Conservation (phyloP, 352 stramenopile genomes). For the Plasmopara viticola region DNA sequence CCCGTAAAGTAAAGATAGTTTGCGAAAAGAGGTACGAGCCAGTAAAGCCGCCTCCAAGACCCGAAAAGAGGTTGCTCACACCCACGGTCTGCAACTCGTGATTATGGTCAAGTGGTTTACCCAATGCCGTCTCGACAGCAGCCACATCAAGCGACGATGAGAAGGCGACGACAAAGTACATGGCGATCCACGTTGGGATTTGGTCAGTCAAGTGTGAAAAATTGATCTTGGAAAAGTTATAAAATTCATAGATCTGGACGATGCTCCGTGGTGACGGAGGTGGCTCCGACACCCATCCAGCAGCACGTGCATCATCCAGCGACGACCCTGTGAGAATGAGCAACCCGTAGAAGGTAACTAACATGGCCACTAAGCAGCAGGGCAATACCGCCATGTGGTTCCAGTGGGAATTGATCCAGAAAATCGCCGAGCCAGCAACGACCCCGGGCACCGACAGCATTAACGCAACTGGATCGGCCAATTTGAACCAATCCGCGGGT, state of each 20-base stretch:
- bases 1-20: slow-evolving; percentile 88
- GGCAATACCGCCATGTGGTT: slow-evolving; percentile 82
- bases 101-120: slow-evolving; percentile 93
- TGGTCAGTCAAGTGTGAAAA: slow-evolving; percentile 54
- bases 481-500: slow-evolving; percentile 72
- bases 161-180: slow-evolving; percentile 98
- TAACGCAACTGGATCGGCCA: slow-evolving; percentile 71
- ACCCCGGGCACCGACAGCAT: slow-evolving; percentile 85
- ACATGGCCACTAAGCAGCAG: slow-evolving; percentile 82
- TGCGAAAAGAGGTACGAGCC: slow-evolving; percentile 99
- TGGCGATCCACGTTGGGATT: slow-evolving; percentile 90
- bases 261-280: slow-evolving; percentile 53
- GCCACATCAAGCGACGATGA: slow-evolving; percentile 96
- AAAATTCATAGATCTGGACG: slow-evolving; percentile 75
- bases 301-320: slow-evolving; percentile 83
- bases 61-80: slow-evolving; percentile 94
- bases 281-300: slow-evolving; percentile 89
- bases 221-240: slow-evolving; percentile 60
- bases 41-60: slow-evolving; percentile 95
- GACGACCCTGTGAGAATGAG: slow-evolving; percentile 69
- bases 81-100: slow-evolving; percentile 94
- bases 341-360: slow-evolving; percentile 79
- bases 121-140: slow-evolving; percentile 95
- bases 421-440: slow-evolving; percentile 75
- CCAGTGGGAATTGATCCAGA: slow-evolving; percentile 73